A percentile compares a stretch with the other conserved stretches of the same genome.
phyloP scores from a whole-genome alignment of 441 rosid genomes.

The Arabidopsis hybrid region DNA sequence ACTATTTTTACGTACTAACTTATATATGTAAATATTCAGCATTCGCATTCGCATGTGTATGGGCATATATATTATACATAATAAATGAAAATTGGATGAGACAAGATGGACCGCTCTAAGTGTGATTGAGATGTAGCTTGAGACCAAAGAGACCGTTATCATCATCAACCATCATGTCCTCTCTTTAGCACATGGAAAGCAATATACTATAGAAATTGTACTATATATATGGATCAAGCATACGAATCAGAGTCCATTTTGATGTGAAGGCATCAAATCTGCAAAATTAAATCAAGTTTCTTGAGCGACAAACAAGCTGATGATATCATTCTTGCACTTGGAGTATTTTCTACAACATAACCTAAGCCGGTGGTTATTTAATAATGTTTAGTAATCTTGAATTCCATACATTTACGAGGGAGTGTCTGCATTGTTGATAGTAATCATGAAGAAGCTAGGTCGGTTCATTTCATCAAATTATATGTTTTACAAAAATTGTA shows the following conservation, averaged over 20 bases:
- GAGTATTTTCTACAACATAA: conserved; percentile 15
- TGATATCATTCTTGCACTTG: conserved; percentile 6
- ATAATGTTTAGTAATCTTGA: conserved; percentile 15
- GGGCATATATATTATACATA: conserved; percentile 25
- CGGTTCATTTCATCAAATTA: background rate
- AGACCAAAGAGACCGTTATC: conserved; percentile 39
- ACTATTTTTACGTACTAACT: background rate
- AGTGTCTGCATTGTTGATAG: background rate
- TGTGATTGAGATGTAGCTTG: conserved; percentile 46
- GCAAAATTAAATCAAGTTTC: conserved; percentile 14
- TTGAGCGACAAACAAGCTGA: conserved; percentile 39
- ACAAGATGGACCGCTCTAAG: conserved; percentile 45
- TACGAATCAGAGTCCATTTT: conserved; percentile 24
- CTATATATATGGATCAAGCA: conserved; percentile 4
- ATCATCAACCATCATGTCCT: conserved; percentile 29
- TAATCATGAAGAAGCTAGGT: background rate
- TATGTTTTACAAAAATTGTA: too few relatives aligned
- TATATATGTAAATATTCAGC: background rate
- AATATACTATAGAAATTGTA: background rate
- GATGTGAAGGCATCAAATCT: conserved; percentile 11
- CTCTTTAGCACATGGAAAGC: conserved; percentile 32
- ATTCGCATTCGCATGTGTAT: conserved; percentile 9
- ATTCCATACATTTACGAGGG: conserved; percentile 17
- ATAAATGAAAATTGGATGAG: conserved; percentile 36
- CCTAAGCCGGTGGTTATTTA: conserved; percentile 7